Conservation (phyloP, 441 rosid species). For the Adansonia grandidieri region DNA sequence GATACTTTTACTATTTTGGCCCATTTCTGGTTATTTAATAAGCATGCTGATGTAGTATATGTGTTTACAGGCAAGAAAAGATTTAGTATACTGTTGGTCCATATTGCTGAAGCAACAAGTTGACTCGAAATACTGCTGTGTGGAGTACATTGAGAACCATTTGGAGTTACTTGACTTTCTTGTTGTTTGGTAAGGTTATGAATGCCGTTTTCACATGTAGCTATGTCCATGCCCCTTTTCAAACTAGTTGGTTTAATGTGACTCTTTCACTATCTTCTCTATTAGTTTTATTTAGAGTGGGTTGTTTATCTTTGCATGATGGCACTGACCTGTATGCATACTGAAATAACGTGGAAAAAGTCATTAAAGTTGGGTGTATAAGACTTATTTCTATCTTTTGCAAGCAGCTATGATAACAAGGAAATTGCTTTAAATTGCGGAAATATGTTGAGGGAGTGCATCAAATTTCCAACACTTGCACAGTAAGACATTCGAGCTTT, state of each 20-base stretch:
- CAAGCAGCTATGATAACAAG: conserved; percentile 91
- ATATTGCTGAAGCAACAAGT: conserved; percentile 79
- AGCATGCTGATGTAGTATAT: not conserved
- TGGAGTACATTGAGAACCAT: conserved; percentile 75
- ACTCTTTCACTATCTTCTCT: not conserved
- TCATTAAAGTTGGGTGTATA: not conserved
- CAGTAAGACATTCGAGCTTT: conserved; percentile 64
- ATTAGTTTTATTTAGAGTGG: not conserved
- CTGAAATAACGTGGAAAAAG: not conserved
- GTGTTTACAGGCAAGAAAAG: conserved; percentile 76
- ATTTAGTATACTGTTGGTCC: conserved; percentile 90
- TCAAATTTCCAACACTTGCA: conserved; percentile 85
- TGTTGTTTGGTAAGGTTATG: conserved; percentile 61
- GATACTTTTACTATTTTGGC: conserved; percentile 22
- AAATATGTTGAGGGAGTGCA: conserved; percentile 91
- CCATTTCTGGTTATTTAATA: conserved; percentile 11
- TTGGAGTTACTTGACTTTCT: conserved; percentile 86
- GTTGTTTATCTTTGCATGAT: not conserved
- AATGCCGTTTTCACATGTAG: not conserved
- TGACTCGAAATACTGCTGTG: conserved; percentile 61
- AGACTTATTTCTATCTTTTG: conserved; percentile 31
- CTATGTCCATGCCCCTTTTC: not conserved
- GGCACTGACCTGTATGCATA: not conserved
- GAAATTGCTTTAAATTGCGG: conserved; percentile 91
- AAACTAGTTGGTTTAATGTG: not conserved